Evolutionary conservation across 2,329 filamentous ascomycete species (phyloP).

Genomic region (Blastomyces parvus): DNA sequence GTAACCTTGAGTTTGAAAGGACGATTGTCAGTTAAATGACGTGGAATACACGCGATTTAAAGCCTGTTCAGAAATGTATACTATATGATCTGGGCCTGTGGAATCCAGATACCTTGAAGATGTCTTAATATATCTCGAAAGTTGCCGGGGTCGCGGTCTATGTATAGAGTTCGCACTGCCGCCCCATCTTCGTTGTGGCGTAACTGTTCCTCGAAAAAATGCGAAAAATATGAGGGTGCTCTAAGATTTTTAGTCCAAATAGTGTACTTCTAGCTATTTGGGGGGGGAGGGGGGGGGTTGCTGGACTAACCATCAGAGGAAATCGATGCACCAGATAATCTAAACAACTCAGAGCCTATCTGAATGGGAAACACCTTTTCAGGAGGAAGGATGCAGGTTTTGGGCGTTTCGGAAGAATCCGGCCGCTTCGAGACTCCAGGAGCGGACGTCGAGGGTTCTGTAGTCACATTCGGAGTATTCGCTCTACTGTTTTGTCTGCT

Average conservation of each 20-base stretch:
- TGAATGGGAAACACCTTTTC: constrained; percentile 62
- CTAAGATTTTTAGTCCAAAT: constrained; percentile 42
- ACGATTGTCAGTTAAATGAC: not conserved
- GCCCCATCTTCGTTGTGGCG: constrained; percentile 50
- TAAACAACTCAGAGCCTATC: constrained; percentile 59
- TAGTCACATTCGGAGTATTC: not conserved
- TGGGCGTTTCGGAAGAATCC: not conserved
- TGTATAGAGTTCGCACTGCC: constrained; percentile 72
- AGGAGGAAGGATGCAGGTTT: constrained; percentile 34
- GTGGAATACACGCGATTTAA: not conserved
- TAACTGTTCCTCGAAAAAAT: constrained; percentile 82
- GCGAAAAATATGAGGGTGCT: constrained; percentile 95
- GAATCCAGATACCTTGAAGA: constrained; percentile 53
- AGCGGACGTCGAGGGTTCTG: not conserved
- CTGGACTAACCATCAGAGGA: constrained; percentile 57
- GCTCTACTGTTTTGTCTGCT: not conserved
- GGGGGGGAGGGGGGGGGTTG: not conserved
- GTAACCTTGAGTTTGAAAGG: constrained; percentile 48
- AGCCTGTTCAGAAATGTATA: not conserved
- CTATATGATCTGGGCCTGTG: not conserved
- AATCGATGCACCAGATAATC: constrained; percentile 59
- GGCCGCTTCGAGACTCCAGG: not conserved
- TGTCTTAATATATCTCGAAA: constrained; percentile 85
- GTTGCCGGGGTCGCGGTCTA: constrained; percentile 82
- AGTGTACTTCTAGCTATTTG: not conserved